phyloP scores from a whole-genome alignment of 192 early-diverging fungal species.

The Backusella tuberculispora region DNA sequence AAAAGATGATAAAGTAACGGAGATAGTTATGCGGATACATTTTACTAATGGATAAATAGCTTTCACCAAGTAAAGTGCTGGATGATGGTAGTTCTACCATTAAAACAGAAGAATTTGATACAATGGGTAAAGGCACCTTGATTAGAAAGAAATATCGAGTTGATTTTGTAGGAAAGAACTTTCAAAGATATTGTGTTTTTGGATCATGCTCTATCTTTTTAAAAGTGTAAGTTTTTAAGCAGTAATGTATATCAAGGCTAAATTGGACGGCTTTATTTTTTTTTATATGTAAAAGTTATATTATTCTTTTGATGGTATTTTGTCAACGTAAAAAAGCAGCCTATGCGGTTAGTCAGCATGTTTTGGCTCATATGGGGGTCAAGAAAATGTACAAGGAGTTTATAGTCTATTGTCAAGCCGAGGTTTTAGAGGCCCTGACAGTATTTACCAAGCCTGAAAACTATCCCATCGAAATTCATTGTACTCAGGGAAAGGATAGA shows the following conservation, averaged over 20 bases:
- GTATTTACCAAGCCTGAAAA: conserved; percentile 57
- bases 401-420: conserved; percentile 37
- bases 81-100: background rate
- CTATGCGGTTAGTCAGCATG: conserved; percentile 32
- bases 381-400: conserved; percentile 49
- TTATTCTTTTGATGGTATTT: conserved; percentile 35
- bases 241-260: background rate
- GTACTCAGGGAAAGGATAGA: conserved; percentile 72
- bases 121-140: background rate
- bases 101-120: background rate
- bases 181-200: conserved; percentile 29
- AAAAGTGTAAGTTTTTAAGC: conserved; percentile 33
- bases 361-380: conserved; percentile 44
- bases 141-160: conserved; percentile 31
- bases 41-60: background rate
- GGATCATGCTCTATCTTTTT: conserved; percentile 8
- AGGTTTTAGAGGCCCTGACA: conserved; percentile 51
- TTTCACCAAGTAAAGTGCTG: background rate
- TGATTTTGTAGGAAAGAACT: conserved; percentile 35
- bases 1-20: too few species aligned
- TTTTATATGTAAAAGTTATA: conserved; percentile 29
- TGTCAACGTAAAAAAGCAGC: conserved; percentile 34
- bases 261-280: too few species aligned
- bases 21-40: too few species aligned
- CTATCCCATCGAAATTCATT: conserved; percentile 67